These are phyloP conservation scores for Arachis stenosperma DNA, from an alignment of 306 rosid genomes.

Conservation along the genomic window DNA sequence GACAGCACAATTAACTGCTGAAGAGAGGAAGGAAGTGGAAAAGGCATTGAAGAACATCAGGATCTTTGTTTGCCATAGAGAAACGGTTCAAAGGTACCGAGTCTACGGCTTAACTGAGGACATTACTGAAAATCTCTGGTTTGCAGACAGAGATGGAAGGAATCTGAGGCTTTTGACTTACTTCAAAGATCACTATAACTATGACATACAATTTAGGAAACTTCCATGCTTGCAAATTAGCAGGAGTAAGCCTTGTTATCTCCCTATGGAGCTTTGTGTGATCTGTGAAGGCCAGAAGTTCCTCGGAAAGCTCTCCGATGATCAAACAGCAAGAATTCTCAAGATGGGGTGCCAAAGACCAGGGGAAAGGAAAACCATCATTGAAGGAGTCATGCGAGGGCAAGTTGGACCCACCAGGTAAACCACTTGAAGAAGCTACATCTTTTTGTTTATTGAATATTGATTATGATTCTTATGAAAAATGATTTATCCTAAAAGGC, in stretches of 20 bases:
- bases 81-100: constrained; percentile 89
- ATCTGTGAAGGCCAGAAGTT: constrained; percentile 97
- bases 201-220: constrained; percentile 83
- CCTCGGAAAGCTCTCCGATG: constrained; percentile 91
- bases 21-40: constrained; percentile 88
- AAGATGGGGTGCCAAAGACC: constrained; percentile 98
- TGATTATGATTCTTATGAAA: constrained; percentile 22
- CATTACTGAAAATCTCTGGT: constrained; percentile 91
- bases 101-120: constrained; percentile 90
- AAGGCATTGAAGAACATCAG: constrained; percentile 86
- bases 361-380: constrained; percentile 77
- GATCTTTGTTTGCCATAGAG: constrained; percentile 94
- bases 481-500: no score
- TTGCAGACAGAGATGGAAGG: constrained; percentile 85
- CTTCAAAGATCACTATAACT: constrained; percentile 92
- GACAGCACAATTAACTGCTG: constrained; percentile 55
- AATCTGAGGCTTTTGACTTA: constrained; percentile 76
- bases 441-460: constrained; percentile 25
- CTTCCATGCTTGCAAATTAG: constrained; percentile 95
- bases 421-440: constrained; percentile 22
- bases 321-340: constrained; percentile 93
- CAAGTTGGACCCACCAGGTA: constrained; percentile 90
- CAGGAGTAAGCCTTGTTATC: constrained; percentile 95
- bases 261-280: constrained; percentile 98
- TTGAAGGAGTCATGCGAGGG: constrained; percentile 88